These are phyloP conservation scores for Pichia sp. DNA, from an alignment of 1,139 yeast species.

Conservation along the genomic window DNA sequence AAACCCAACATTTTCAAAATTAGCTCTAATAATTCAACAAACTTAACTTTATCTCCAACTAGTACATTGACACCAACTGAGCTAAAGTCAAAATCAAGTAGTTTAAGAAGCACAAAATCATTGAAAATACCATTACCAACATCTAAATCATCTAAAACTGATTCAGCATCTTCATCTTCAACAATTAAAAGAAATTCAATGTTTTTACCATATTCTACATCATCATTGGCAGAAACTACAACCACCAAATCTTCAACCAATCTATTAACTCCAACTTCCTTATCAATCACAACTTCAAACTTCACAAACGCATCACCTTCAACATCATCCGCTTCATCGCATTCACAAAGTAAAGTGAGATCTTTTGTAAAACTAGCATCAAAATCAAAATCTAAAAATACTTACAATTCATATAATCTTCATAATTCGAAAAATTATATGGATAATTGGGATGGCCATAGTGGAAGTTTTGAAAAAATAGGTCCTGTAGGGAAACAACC, in stretches of 20 bases:
- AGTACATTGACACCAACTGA: not conserved
- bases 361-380: conserved; percentile 11
- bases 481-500: conserved; percentile 30
- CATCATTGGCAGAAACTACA: not conserved
- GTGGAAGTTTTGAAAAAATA: conserved; percentile 26
- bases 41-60: not conserved
- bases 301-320: not conserved
- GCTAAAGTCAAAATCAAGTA: conserved; percentile 1
- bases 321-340: not conserved
- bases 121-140: not conserved
- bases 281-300: not conserved
- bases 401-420: not conserved
- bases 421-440: not conserved
- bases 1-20: not conserved
- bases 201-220: not conserved
- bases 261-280: not conserved
- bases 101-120: conserved; percentile 5
- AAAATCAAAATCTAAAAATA: not conserved
- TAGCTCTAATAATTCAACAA: not conserved
- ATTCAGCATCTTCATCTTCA: not conserved
- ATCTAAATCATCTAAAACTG: not conserved
- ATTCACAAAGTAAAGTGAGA: conserved; percentile 6
- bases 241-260: not conserved
- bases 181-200: not conserved
- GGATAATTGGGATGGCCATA: conserved; percentile 16